Base-by-base conservation (phyloP, 1,139 yeast species). In the Taphrina deformans region DNA sequence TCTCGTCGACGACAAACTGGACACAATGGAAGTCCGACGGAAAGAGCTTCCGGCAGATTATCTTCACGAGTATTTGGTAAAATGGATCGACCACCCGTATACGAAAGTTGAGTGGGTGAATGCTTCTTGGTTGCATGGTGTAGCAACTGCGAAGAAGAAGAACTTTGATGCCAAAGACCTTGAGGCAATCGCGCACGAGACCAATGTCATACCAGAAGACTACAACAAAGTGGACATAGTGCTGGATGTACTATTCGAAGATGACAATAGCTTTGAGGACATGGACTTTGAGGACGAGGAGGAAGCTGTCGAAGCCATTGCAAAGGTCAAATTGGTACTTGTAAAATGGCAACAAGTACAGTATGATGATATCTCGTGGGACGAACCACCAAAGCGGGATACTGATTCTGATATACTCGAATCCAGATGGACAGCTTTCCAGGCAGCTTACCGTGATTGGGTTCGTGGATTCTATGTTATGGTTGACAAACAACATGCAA, bases 261-360 rank as follows among this genome's bases (percentile, higher is more conserved):
- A 62, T 16, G 65, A 29, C 27, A 48, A 24, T 10, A 40, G 38
- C 27, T 53, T 66, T 5, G 64, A 51, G 18, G 50, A 59, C 6
- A 68, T 66, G 69, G 48, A 58, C 6, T 69, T 68, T 40, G 52
- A 44, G 29, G 48, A 65, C 23, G 56, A 63, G 44, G 62, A 66
- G 14, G 69, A 66, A 31, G 70, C 64, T 46, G 24, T 67, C 33
- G 55, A 33, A 9, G 67, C 68, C 9, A 55, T 69, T 6, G 27
- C 56, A 10, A 23, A 61, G 24, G 67, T 69, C 26, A 40, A 56
- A 18, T 23, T 27, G 7, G 66, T 62, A n/a, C 62, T 58, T 29
- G 69, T 60, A 29, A 69, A 69, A 53, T 70, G 70, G 69, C 65
- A 66, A 44, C 71, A 65, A 12, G 65, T 67, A 18, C 52, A 67